These are phyloP conservation scores for Alisma plantagoaquatica DNA, from an alignment of 106 monocot species.

Conservation along the genomic window DNA sequence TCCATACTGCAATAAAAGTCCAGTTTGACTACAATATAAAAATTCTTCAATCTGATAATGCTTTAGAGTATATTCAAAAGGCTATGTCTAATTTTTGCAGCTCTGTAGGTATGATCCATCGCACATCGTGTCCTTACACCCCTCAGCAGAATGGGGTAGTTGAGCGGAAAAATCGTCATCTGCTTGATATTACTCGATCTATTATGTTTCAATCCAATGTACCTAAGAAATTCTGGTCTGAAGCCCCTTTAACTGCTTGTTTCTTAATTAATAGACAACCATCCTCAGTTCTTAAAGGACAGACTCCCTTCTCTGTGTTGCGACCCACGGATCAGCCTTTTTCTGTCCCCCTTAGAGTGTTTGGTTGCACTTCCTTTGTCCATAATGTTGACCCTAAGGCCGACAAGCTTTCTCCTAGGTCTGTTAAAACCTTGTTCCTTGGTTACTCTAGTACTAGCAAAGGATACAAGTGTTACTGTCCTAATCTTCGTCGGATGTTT, in stretches of 20 bases:
- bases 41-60: not conserved
- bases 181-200: not conserved
- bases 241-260: not conserved
- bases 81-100: not conserved
- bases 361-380: not conserved
- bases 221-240: not conserved
- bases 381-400: too few relatives aligned
- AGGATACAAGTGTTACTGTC: too few relatives aligned
- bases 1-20: not conserved
- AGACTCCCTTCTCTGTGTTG: not conserved
- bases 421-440: too few relatives aligned
- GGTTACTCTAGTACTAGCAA: too few relatives aligned
- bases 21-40: not conserved
- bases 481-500: too few relatives aligned
- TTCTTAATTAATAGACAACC: not conserved
- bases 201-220: not conserved
- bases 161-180: not conserved
- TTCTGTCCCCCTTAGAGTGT: not conserved
- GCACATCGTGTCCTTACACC: not conserved
- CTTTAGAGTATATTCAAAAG: not conserved
- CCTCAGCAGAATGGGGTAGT: constrained; percentile 2
- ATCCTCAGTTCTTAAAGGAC: not conserved
- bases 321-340: not conserved
- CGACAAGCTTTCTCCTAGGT: too few relatives aligned
- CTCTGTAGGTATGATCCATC: not conserved